A percentile compares a stretch with the other conserved stretches of the same genome.
Conservation (phyloP, 208 protist genomes). For the Trypanosoma conorhini region DNA sequence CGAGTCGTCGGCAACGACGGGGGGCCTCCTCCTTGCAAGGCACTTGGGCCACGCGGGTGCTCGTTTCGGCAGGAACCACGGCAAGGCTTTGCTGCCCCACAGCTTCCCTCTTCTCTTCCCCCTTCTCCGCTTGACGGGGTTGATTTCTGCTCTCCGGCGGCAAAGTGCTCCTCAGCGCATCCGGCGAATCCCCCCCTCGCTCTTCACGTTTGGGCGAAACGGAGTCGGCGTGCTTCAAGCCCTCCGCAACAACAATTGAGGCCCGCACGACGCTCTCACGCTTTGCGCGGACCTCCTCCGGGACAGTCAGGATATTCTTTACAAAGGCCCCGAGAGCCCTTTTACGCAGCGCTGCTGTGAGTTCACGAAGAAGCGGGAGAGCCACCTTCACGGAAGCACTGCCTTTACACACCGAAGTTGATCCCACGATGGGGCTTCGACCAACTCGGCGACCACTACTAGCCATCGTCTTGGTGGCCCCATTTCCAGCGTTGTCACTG, state of each 20-base stretch:
- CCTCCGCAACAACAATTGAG: constrained; percentile 31
- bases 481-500: not conserved
- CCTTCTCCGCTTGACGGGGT: not conserved
- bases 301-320: constrained; percentile 47
- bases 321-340: constrained; percentile 36
- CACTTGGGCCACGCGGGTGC: not conserved
- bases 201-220: constrained; percentile 10
- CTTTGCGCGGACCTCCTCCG: constrained; percentile 62
- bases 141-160: not conserved
- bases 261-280: constrained; percentile 61
- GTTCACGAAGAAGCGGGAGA: constrained; percentile 53
- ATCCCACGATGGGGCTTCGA: not conserved
- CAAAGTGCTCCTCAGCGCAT: not conserved
- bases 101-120: not conserved
- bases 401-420: not conserved
- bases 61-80: not conserved
- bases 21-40: not conserved
- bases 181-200: not conserved
- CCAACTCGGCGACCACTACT: not conserved
- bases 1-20: constrained; percentile 1
- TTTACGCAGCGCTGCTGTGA: constrained; percentile 50
- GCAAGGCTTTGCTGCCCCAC: not conserved
- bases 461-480: not conserved
- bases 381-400: not conserved
- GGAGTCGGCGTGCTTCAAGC: not conserved